These are phyloP conservation scores for Gossypium arboreum DNA, from an alignment of 345 rosid species.

Conservation along the genomic window DNA sequence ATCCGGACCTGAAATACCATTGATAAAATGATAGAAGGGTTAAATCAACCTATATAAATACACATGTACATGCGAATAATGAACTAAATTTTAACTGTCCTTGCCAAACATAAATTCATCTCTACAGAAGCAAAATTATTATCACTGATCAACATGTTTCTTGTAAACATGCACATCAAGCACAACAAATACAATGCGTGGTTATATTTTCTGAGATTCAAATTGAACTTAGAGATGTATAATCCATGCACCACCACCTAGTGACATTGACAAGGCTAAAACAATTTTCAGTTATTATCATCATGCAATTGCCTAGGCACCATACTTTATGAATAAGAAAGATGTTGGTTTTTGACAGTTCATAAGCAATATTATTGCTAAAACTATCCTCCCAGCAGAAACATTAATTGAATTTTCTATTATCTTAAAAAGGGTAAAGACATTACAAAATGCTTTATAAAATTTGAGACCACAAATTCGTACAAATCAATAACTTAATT, in stretches of 20 bases:
- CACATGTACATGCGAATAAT: not conserved
- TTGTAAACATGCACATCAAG: not conserved
- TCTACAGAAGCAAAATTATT: not conserved
- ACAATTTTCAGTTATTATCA: not conserved
- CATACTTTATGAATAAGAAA: not conserved
- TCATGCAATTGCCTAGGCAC: not conserved
- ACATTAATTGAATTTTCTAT: not conserved
- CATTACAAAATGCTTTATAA: not conserved
- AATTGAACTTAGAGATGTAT: not conserved
- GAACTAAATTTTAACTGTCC: not conserved
- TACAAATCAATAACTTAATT: not conserved
- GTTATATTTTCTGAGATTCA: not conserved
- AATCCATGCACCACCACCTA: not conserved
- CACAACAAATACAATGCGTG: not conserved
- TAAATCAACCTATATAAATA: not conserved
- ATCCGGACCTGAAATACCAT: constrained; percentile 67
- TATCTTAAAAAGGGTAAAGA: not conserved
- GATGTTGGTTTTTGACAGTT: not conserved
- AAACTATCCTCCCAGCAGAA: not conserved
- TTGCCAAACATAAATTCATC: not conserved
- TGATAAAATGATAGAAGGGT: not conserved
- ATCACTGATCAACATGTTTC: not conserved
- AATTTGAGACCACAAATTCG: not conserved
- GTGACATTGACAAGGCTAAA: not conserved
- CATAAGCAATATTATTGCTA: not conserved